Conservation (phyloP, 2,329 filamentous ascomycete genomes). For the Aureobasidium lini region DNA sequence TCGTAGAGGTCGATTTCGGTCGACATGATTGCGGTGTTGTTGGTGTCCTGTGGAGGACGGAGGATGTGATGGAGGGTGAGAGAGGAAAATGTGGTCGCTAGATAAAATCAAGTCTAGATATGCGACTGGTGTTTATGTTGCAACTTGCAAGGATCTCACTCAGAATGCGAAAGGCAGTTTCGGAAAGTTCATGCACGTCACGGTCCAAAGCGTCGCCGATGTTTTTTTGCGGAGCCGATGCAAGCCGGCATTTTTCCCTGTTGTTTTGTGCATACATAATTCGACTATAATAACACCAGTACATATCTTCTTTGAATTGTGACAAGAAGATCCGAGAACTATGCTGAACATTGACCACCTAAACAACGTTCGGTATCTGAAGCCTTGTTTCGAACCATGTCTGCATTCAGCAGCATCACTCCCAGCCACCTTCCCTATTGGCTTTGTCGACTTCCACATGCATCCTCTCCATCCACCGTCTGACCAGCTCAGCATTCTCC, state of each 20-base stretch:
- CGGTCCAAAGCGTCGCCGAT: background rate
- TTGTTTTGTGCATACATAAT: background rate
- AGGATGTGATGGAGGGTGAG: too few species aligned
- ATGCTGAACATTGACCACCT: too few species aligned
- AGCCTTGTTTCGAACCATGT: too few species aligned
- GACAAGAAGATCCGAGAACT: too few species aligned
- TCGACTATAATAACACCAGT: too few species aligned
- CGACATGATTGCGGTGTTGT: conserved; percentile 16
- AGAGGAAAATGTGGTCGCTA: too few species aligned
- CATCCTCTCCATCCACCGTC: conserved; percentile 86
- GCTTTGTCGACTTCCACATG: conserved; percentile 79
- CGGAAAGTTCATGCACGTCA: conserved; percentile 4
- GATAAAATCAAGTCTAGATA: too few species aligned
- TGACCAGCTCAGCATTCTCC: conserved; percentile 84
- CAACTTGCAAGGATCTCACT: background rate
- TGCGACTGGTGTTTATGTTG: background rate
- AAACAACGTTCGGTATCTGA: too few species aligned
- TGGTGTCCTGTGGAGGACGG: background rate
- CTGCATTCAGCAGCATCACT: background rate
- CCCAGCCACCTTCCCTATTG: conserved; percentile 48
- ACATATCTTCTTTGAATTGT: too few species aligned
- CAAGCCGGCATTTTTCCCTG: background rate
- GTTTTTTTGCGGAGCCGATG: conserved; percentile 8
- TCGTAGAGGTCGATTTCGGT: conserved; percentile 57
- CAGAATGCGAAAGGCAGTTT: background rate